Evolutionary conservation across 2,329 filamentous ascomycete genomes (phyloP).

Genomic region (Fusarium sacchari): DNA sequence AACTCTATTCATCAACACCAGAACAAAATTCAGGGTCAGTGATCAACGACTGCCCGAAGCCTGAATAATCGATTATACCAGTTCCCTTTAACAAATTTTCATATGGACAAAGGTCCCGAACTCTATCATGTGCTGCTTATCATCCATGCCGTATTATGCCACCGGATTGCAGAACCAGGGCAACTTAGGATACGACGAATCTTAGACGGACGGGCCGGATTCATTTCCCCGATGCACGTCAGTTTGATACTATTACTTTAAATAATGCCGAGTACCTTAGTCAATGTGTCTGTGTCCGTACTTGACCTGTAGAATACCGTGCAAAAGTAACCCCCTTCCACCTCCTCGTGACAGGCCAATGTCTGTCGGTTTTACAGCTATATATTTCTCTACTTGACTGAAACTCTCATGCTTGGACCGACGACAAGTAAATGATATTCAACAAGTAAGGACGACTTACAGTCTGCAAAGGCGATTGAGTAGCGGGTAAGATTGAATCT

Average conservation of each 20-base stretch:
- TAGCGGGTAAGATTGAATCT: no score
- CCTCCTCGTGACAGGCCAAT: not conserved
- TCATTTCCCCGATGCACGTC: constrained; percentile 19
- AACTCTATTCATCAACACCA: constrained; percentile 3
- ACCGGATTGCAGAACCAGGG: not conserved
- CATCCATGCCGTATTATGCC: not conserved
- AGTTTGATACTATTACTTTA: constrained; percentile 7
- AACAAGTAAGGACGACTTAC: not conserved
- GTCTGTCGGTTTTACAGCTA: not conserved
- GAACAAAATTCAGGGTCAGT: not conserved
- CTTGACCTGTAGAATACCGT: not conserved
- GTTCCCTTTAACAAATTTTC: not conserved
- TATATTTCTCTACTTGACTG: not conserved
- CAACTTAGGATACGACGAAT: not conserved
- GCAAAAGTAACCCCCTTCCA: not conserved
- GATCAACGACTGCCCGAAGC: not conserved
- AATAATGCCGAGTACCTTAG: constrained; percentile 14
- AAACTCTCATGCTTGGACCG: not conserved
- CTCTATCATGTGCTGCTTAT: not conserved
- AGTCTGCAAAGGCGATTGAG: not conserved
- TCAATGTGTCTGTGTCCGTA: not conserved
- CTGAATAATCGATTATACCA: not conserved
- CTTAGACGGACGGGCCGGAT: constrained; percentile 3
- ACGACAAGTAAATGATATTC: not conserved
- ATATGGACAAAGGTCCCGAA: not conserved